Percentiles rank a stretch among this genome's conserved stretches.
Evolutionary conservation across 192 early-diverging fungal genomes (phyloP).

Genomic region (Backusella circina): DNA sequence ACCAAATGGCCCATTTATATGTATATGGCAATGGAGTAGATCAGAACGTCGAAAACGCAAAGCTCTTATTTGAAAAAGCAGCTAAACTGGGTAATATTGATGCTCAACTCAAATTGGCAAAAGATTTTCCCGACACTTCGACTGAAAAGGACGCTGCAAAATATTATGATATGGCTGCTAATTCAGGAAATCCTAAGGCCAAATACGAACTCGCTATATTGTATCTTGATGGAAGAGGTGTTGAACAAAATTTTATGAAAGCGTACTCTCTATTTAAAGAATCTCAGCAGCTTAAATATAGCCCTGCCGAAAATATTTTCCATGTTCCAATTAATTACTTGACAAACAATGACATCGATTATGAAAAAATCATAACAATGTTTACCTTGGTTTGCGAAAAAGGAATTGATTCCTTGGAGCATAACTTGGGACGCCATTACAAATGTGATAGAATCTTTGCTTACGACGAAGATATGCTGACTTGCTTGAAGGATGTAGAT

Average conservation of each 20-base stretch:
- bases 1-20: background rate
- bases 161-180: constrained; percentile 17
- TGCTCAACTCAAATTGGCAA: background rate
- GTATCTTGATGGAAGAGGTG: constrained; percentile 17
- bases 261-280: background rate
- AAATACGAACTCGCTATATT: too few relatives aligned
- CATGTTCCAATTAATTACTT: background rate
- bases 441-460: background rate
- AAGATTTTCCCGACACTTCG: background rate
- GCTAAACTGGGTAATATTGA: background rate
- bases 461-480: background rate
- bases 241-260: background rate
- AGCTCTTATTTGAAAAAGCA: background rate
- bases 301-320: background rate
- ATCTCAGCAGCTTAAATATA: background rate
- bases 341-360: background rate
- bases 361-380: background rate
- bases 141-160: too few relatives aligned
- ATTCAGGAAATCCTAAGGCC: too few relatives aligned
- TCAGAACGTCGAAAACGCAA: background rate
- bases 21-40: background rate
- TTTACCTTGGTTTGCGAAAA: background rate
- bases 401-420: background rate
- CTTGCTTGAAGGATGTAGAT: background rate
- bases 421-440: constrained; percentile 2